Base-by-base conservation (phyloP, 257 asterid species). In the Linaria vulgaris region DNA sequence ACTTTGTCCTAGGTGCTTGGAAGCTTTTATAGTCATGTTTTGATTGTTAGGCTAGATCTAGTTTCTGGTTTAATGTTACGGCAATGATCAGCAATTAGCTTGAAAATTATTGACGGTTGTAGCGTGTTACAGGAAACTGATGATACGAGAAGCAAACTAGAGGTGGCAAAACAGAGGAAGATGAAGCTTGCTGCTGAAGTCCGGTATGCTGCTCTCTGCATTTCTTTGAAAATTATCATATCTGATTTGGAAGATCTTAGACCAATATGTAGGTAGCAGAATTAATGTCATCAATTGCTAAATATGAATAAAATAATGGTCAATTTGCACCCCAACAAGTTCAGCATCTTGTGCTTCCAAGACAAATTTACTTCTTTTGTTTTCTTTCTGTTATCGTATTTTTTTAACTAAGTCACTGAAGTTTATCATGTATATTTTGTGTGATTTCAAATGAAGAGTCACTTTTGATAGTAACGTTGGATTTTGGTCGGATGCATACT, bases 121-220 rank as follows among this genome's bases (percentile, higher is more conserved):
- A 4, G 27, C 63, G 24, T 63, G 34, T 53, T 68, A 34, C 87
- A 90, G 97, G 96, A 83, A 47, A 69, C 81, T 56, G 72, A 69
- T 71, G 74, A 53, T 69, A 74, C 55, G 72, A 78, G 76, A 68
- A 69, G 75, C 73, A 88, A 80, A 70, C 71, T 90, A 67, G 88
- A 82, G 61, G 72, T 76, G n/a, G 79, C 78, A 6, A 85, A 80
- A 51, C 85, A 80, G 72, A 79, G 85, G 77, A 88, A 85, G 80
- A 34, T 66, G 74, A 68, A 54, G 6, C 84, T 90, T 54, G 69
- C 83, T 66, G 86, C 94, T 67, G 95, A 90, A 90, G 86, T 88
- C 68, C 54, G 90, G 96, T 90, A 85, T 64, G 96, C 44, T 59
- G 30, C 14, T 62, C n/a, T 41, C 9, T 19, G 17, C 45, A 53